A percentile compares a stretch with the other conserved stretches of the same genome.
These are phyloP conservation scores for Neoboletus brunneissimus DNA, from an alignment of 768 basidiomycete genomes.

Conservation along the genomic window DNA sequence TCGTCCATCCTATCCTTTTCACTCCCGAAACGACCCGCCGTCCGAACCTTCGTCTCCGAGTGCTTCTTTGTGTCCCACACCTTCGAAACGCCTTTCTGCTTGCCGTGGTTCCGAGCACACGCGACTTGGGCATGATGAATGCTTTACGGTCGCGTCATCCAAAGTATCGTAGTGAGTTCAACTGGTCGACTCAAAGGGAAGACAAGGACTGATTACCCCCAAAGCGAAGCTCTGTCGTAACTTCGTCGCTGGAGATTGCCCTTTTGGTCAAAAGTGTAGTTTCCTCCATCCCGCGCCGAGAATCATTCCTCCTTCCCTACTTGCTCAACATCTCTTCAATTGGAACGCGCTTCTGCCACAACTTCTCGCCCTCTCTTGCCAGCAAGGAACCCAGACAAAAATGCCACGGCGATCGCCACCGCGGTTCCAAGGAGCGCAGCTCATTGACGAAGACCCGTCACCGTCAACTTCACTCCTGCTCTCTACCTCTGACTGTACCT, in stretches of 20 bases:
- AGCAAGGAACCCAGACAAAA: neutral
- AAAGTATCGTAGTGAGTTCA: slow-evolving; percentile 33
- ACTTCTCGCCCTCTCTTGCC: slow-evolving; percentile 9
- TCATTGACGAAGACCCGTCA: slow-evolving; percentile 22
- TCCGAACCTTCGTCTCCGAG: neutral
- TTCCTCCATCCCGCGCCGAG: slow-evolving; percentile 34
- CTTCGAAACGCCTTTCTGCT: neutral
- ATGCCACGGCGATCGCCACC: slow-evolving; percentile 5
- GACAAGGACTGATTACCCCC: slow-evolving; percentile 1
- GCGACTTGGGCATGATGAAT: slow-evolving; percentile 8
- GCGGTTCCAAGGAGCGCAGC: slow-evolving; percentile 1
- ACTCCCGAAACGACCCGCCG: slow-evolving; percentile 1
- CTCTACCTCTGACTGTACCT: slow-evolving; percentile 22
- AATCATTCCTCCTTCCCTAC: slow-evolving; percentile 13
- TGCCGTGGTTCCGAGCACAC: slow-evolving; percentile 2
- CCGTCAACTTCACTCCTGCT: slow-evolving; percentile 21
- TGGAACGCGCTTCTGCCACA: slow-evolving; percentile 22
- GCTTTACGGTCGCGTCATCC: slow-evolving; percentile 16
- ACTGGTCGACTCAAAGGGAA: neutral
- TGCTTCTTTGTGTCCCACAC: neutral
- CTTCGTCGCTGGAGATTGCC: slow-evolving; percentile 35
- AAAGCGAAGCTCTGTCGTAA: slow-evolving; percentile 39
- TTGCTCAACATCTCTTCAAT: slow-evolving; percentile 13
- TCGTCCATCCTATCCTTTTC: slow-evolving; percentile 12
- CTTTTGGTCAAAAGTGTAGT: slow-evolving; percentile 37